phyloP scores from a whole-genome alignment of 1,284 basidiomycete species.

The Ustilago bromivora region DNA sequence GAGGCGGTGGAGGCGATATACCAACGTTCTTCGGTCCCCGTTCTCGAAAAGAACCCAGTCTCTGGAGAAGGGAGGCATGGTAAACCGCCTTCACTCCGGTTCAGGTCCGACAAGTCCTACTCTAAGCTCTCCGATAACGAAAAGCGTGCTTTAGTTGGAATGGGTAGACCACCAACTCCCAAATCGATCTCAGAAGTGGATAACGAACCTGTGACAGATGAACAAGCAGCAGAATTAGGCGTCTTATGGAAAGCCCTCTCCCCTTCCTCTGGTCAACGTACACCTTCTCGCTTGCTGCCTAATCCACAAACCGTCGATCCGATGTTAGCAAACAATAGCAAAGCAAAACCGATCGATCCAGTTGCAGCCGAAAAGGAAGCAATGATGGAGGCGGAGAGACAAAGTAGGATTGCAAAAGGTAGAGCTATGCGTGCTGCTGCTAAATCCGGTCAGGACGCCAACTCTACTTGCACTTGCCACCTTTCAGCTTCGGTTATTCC shows the following conservation, averaged over 20 bases:
- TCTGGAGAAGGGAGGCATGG: background rate
- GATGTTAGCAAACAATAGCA: slow-evolving; percentile 49
- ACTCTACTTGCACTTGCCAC: background rate
- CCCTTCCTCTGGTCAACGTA: slow-evolving; percentile 20
- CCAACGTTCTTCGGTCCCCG: slow-evolving; percentile 31
- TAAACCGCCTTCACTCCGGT: slow-evolving; percentile 23
- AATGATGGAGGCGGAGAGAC: slow-evolving; percentile 40
- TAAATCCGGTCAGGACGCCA: background rate
- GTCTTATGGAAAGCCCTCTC: slow-evolving; percentile 24
- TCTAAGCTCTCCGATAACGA: slow-evolving; percentile 15
- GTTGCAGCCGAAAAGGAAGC: slow-evolving; percentile 46
- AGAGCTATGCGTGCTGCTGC: slow-evolving; percentile 35
- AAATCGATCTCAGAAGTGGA: slow-evolving; percentile 20
- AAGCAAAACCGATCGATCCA: slow-evolving; percentile 36
- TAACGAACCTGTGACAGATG: slow-evolving; percentile 51
- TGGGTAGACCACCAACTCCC: slow-evolving; percentile 25
- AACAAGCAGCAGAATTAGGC: slow-evolving; percentile 46
- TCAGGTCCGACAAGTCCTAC: too few species aligned
- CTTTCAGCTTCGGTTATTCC: slow-evolving; percentile 9
- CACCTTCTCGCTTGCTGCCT: slow-evolving; percentile 45
- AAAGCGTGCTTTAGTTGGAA: slow-evolving; percentile 12
- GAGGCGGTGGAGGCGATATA: slow-evolving; percentile 32
- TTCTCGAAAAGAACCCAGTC: slow-evolving; percentile 31
- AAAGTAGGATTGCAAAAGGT: slow-evolving; percentile 34
- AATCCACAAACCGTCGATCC: slow-evolving; percentile 62